Percentiles rank a stretch among this genome's conserved stretches.
phyloP scores from a whole-genome alignment of 495 filamentous ascomycete genomes.

The Penicillium riverlandense region DNA sequence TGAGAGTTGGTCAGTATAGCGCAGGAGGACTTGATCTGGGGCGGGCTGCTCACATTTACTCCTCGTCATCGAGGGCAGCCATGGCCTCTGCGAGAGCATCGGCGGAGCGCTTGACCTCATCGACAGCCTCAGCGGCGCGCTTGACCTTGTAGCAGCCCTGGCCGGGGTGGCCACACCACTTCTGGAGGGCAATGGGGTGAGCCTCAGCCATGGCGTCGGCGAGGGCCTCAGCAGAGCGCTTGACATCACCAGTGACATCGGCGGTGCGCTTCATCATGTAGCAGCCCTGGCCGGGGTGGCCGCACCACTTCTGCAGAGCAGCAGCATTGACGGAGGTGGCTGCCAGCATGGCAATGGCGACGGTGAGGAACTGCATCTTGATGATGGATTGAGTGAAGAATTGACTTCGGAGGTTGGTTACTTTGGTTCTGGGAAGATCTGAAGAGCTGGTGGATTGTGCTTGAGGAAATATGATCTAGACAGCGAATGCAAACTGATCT shows the following conservation, averaged over 20 bases:
- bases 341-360: constrained; percentile 31
- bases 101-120: constrained; percentile 29
- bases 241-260: constrained; percentile 28
- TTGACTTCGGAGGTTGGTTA: constrained; percentile 2
- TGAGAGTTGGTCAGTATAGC: too few species aligned
- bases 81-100: constrained; percentile 35
- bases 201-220: constrained; percentile 36
- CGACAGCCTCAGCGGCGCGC: constrained; percentile 34
- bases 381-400: neutral
- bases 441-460: constrained; percentile 8
- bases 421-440: constrained; percentile 1
- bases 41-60: constrained; percentile 13
- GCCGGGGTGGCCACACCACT: constrained; percentile 34
- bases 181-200: constrained; percentile 19
- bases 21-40: too few species aligned
- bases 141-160: constrained; percentile 40
- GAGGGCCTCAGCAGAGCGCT: constrained; percentile 45
- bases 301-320: constrained; percentile 28
- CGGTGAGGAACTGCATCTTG: constrained; percentile 43
- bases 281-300: constrained; percentile 25
- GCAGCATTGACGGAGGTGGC: constrained; percentile 29
- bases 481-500: neutral
- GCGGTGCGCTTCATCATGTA: constrained; percentile 25
- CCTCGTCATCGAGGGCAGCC: constrained; percentile 26
- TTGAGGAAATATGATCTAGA: constrained; percentile 3